Percentiles rank a stretch among this genome's conserved stretches.
Conservation (phyloP, 257 asterid genomes). For the Salvia rosmarinus region DNA sequence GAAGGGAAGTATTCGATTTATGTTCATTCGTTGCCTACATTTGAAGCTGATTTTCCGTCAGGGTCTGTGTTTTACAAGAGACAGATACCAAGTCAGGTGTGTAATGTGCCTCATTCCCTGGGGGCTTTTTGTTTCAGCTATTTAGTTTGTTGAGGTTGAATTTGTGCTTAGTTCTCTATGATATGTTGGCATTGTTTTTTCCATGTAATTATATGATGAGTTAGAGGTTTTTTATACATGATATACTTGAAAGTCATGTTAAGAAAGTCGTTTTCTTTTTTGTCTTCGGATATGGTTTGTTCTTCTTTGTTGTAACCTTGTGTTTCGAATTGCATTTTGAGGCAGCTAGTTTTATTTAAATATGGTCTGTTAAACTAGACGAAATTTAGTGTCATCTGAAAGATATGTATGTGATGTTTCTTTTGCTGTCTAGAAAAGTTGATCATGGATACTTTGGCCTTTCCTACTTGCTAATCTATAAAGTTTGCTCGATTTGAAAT, state of each 20-base stretch:
- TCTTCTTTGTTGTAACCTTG: neutral
- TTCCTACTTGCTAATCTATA: neutral
- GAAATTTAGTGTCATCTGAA: neutral
- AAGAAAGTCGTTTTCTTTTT: neutral
- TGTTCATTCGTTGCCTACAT: constrained; percentile 59
- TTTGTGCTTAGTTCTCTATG: neutral
- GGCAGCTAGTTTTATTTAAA: constrained; percentile 18
- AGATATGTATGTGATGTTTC: neutral
- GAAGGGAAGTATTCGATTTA: constrained; percentile 56
- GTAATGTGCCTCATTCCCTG: neutral
- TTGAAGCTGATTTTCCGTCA: constrained; percentile 41
- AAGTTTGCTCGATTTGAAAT: neutral
- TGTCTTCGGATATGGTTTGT: neutral
- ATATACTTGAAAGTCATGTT: neutral
- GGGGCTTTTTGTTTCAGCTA: neutral
- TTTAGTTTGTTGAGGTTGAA: neutral
- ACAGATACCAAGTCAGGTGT: constrained; percentile 71
- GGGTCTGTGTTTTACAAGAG: constrained; percentile 61
- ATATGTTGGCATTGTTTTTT: neutral
- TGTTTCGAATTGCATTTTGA: neutral
- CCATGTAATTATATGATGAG: neutral
- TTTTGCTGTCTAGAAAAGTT: constrained; percentile 10
- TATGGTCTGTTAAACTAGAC: neutral
- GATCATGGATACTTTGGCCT: neutral
- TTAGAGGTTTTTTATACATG: neutral